Percentiles rank a stretch among this genome's conserved stretches.
Conservation (phyloP, 805 yeast species). For the Saccharomycopsis microspora region DNA sequence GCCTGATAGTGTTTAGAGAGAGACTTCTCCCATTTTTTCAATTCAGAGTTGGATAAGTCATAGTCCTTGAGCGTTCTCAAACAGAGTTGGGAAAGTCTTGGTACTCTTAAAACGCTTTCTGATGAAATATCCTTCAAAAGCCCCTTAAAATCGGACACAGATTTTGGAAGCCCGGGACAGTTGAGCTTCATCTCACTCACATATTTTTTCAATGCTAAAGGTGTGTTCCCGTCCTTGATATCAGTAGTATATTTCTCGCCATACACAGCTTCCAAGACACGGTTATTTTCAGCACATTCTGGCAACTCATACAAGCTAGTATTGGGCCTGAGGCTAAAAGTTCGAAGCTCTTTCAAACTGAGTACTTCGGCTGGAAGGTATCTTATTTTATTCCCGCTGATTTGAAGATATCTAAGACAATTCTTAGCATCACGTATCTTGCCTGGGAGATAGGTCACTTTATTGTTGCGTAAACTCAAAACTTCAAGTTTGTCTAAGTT, state of each 20-base stretch:
- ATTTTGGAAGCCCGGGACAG: neutral
- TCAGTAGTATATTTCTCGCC: too few species aligned
- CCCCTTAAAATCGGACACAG: neutral
- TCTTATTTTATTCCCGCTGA: conserved; percentile 12
- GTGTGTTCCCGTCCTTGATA: conserved; percentile 1
- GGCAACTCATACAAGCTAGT: conserved; percentile 6
- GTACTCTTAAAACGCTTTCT: neutral
- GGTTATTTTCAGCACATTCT: conserved; percentile 5
- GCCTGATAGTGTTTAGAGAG: conserved; percentile 7
- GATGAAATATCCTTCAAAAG: neutral
- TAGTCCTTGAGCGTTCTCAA: conserved; percentile 11
- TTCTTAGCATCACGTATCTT: conserved; percentile 5
- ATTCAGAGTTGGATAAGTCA: conserved; percentile 11
- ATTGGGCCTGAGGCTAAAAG: conserved; percentile 14
- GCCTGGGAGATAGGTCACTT: conserved; percentile 13
- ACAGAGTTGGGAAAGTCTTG: conserved; percentile 13
- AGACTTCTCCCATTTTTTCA: conserved; percentile 9
- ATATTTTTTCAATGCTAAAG: conserved; percentile 1
- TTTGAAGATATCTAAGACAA: conserved; percentile 10
- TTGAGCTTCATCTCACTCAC: conserved; percentile 10
- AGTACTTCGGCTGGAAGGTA: conserved; percentile 11
- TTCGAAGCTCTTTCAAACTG: conserved; percentile 8
- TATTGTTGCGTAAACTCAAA: conserved; percentile 13
- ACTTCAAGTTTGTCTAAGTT: conserved; percentile 11
- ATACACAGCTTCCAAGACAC: neutral